Evolutionary conservation across 495 filamentous ascomycete genomes (phyloP), one percentile per base, ranked within the genome.

Genomic region (Penicillium robsamsonii): DNA sequence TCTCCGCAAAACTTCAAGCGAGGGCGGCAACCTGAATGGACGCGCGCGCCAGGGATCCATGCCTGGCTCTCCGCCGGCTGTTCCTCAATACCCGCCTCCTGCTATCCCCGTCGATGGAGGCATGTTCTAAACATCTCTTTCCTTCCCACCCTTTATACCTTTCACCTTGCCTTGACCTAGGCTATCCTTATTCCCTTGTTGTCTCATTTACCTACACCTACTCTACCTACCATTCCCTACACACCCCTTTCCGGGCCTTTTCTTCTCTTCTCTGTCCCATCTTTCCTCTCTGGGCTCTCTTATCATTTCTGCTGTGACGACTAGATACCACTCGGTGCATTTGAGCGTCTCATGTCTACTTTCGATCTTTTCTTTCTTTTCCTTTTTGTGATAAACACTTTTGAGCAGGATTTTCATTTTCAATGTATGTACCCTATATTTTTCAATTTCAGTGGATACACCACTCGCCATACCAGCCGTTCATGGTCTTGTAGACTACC

Each of bases 1-100:
- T 43, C 70, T 85, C 5, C 79, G 82, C 61, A 84, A 87, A 53
- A 67, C 68, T 29, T 77, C 72, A 22, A 80, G 75, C 59, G 79
- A 79, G 58, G 73, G 70, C 11, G 75, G 71, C 15, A 75, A 70
- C 31, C 43, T 79, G 59, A 75, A 74, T 50, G 69, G 59, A 5
- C 75, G 68, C 31, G 66, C 64, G 44, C 65, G 75, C 62, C 70
- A 81, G 63, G 69, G 82, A 61, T 65, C 61, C 48, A 70, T 70
- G 66, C 54, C 59, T 50, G 59, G 53, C 35, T 66, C 60, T 25
- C 63, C 66, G 12, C 77, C 75, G 0, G 65, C 72, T 20, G 54
- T 75, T 37, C 71, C 79, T 18, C 31, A 66, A 33, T 69, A 73
- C 20, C 75, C 70, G 17, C 73, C 75, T 6, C 71, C 72, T 4